Conservation (phyloP, 257 asterid species). For the Primulina huaijiensis region DNA sequence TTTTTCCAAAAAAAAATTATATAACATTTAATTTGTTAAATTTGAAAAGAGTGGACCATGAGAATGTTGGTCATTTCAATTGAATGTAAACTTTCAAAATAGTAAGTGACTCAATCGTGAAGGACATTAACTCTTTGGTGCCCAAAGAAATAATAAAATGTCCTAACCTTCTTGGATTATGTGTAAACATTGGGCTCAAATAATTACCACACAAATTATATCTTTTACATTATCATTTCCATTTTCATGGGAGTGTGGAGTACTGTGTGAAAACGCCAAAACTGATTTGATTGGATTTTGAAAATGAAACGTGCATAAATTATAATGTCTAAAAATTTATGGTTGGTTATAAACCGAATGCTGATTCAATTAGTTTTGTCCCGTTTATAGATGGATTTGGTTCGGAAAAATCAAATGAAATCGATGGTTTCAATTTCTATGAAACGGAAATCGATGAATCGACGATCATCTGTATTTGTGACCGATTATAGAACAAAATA, state of each 20-base stretch:
- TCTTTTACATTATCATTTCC: not conserved
- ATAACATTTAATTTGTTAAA: too few relatives aligned
- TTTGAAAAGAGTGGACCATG: constrained; percentile 38
- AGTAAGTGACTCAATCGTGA: constrained; percentile 76
- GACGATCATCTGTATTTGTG: too few relatives aligned
- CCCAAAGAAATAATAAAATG: constrained; percentile 18
- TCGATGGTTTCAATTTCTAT: too few relatives aligned
- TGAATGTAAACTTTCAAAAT: constrained; percentile 50
- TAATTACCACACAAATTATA: not conserved
- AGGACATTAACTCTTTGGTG: constrained; percentile 53
- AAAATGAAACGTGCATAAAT: not conserved
- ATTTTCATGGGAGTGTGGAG: not conserved
- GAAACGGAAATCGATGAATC: too few relatives aligned
- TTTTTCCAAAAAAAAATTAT: too few relatives aligned
- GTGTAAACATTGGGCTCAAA: not conserved
- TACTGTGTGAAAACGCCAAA: too few relatives aligned
- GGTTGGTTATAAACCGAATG: not conserved
- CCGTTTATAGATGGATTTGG: too few relatives aligned
- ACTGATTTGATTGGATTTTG: not conserved
- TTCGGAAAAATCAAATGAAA: too few relatives aligned
- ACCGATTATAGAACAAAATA: too few relatives aligned
- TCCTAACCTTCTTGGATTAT: constrained; percentile 23
- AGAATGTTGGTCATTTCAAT: constrained; percentile 63
- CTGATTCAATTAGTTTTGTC: too few relatives aligned
- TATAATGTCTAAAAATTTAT: too few relatives aligned